Conservation (phyloP, 192 early-diverging fungal genomes). For the Haplosporangium gracile region DNA sequence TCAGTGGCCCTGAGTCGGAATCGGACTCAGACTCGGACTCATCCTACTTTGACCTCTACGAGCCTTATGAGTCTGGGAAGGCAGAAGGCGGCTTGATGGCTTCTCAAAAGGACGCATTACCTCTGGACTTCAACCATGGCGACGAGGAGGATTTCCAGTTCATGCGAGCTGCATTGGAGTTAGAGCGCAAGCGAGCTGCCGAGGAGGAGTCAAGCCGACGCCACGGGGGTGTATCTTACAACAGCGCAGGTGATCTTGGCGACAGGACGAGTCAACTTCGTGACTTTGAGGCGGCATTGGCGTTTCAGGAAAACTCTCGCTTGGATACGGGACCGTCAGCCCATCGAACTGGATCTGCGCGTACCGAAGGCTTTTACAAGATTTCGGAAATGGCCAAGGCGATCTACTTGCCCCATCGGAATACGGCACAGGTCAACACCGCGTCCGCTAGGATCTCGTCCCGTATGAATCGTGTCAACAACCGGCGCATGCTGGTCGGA, state of each 20-base stretch:
- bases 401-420: slow-evolving; percentile 70
- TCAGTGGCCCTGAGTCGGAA: slow-evolving; percentile 41
- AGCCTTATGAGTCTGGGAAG: slow-evolving; percentile 44
- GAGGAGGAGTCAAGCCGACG: slow-evolving; percentile 44
- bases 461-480: slow-evolving; percentile 78
- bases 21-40: slow-evolving; percentile 53
- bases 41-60: slow-evolving; percentile 55
- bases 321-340: slow-evolving; percentile 31
- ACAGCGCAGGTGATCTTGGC: slow-evolving; percentile 4
- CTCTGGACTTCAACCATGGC: slow-evolving; percentile 30
- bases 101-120: slow-evolving; percentile 25
- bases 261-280: slow-evolving; percentile 12
- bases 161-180: slow-evolving; percentile 58
- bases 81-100: neutral
- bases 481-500: slow-evolving; percentile 67
- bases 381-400: slow-evolving; percentile 78
- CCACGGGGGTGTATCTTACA: slow-evolving; percentile 6
- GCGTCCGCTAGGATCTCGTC: slow-evolving; percentile 63
- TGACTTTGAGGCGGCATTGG: slow-evolving; percentile 17
- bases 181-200: slow-evolving; percentile 49
- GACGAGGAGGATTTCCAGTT: slow-evolving; percentile 64
- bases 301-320: slow-evolving; percentile 23
- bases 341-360: slow-evolving; percentile 81
- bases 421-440: slow-evolving; percentile 38
- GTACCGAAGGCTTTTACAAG: slow-evolving; percentile 84